These are phyloP conservation scores for Podosphaera xanthii DNA, from an alignment of 2,329 filamentous ascomycete species.

Conservation along the genomic window DNA sequence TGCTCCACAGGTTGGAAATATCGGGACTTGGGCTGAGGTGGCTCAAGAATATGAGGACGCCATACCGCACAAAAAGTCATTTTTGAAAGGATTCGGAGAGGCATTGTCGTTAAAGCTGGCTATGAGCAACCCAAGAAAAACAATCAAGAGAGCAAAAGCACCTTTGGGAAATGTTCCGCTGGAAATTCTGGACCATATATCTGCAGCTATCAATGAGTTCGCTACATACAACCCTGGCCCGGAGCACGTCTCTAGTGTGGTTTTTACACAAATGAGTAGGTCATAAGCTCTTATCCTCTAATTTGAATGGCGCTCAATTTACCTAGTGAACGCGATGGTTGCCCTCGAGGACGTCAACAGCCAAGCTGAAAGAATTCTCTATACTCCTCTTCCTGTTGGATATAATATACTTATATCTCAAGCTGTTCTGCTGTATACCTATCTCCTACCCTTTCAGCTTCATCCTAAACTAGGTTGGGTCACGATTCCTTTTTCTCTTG, in stretches of 20 bases:
- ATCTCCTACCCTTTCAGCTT: slow-evolving; percentile 65
- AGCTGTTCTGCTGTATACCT: slow-evolving; percentile 67
- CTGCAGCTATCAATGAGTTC: slow-evolving; percentile 15
- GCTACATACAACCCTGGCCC: slow-evolving; percentile 17
- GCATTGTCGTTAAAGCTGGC: slow-evolving; percentile 59
- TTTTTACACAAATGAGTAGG: background rate
- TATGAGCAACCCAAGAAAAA: slow-evolving; percentile 54
- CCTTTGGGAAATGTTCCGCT: slow-evolving; percentile 67
- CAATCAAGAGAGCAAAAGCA: slow-evolving; percentile 46
- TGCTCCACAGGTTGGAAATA: slow-evolving; percentile 41
- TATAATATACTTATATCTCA: slow-evolving; percentile 71
- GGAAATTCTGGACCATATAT: slow-evolving; percentile 55
- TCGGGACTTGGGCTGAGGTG: slow-evolving; percentile 49
- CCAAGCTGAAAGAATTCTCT: slow-evolving; percentile 54
- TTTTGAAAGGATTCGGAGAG: slow-evolving; percentile 37
- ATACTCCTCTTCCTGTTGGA: slow-evolving; percentile 60
- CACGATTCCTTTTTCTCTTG: slow-evolving; percentile 53
- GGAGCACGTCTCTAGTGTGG: slow-evolving; percentile 3
- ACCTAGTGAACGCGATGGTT: slow-evolving; percentile 20
- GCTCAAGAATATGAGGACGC: slow-evolving; percentile 23
- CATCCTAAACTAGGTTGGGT: slow-evolving; percentile 40
- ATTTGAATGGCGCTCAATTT: slow-evolving; percentile 1
- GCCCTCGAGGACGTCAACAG: slow-evolving; percentile 49
- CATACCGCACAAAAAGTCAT: background rate
- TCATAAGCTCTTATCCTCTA: background rate